Conservation (phyloP, 345 rosid species). For the Cardiospermum halicacabum region DNA sequence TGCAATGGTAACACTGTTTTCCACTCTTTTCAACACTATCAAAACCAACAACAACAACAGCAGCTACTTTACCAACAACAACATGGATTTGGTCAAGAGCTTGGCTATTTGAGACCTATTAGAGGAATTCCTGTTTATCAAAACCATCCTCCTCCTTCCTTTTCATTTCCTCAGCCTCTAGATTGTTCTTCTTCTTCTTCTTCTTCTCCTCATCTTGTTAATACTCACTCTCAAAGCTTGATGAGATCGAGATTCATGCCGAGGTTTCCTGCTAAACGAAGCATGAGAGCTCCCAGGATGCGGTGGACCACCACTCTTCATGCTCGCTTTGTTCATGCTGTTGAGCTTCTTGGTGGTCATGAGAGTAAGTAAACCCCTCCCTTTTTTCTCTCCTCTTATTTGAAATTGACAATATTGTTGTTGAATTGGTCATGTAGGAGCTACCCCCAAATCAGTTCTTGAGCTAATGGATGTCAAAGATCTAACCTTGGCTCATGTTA, state of each 20-base stretch:
- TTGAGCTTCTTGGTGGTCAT: constrained; percentile 98
- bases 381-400: constrained; percentile 3
- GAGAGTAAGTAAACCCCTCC: constrained; percentile 56
- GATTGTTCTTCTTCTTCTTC: constrained; percentile 41
- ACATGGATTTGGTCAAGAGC: constrained; percentile 47
- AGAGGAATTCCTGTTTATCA: constrained; percentile 85
- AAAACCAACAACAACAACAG: constrained; percentile 23
- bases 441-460: constrained; percentile 97
- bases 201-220: constrained; percentile 29
- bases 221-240: constrained; percentile 40
- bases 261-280: constrained; percentile 58
- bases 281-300: constrained; percentile 78
- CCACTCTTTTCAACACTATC: constrained; percentile 37
- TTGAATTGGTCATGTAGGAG: constrained; percentile 49
- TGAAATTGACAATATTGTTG: background rate
- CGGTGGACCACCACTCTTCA: constrained; percentile 99
- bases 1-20: constrained; percentile 29
- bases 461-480: constrained; percentile 99
- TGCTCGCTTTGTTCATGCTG: constrained; percentile 97
- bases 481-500: constrained; percentile 98
- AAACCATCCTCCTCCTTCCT: constrained; percentile 35
- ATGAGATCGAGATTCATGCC: constrained; percentile 64
- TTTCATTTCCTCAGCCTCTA: constrained; percentile 38
- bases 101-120: constrained; percentile 77
- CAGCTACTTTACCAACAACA: constrained; percentile 30